Conservation (phyloP, 2,329 filamentous ascomycete genomes). For the Alternaria alternata region DNA sequence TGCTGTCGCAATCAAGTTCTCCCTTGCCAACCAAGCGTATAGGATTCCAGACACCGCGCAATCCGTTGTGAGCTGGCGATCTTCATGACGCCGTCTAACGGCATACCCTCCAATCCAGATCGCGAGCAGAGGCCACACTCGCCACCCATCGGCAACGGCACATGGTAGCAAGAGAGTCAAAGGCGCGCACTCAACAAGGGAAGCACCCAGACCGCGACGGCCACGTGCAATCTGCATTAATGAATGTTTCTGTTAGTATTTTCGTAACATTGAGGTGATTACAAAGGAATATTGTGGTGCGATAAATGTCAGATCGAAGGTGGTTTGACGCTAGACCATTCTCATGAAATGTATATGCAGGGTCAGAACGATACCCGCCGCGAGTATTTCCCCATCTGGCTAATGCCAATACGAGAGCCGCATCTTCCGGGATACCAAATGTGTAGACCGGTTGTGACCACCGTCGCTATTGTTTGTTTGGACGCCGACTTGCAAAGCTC, state of each 20-base stretch:
- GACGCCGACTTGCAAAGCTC: background rate
- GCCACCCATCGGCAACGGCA: conserved; percentile 16
- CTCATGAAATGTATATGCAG: conserved; percentile 30
- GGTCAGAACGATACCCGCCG: conserved; percentile 8
- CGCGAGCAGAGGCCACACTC: conserved; percentile 28
- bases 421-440: background rate
- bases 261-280: conserved; percentile 10
- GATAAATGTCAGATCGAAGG: conserved; percentile 15
- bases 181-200: conserved; percentile 15
- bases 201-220: conserved; percentile 20
- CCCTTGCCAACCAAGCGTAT: conserved; percentile 17
- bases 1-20: conserved; percentile 12
- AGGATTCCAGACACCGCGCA: conserved; percentile 25
- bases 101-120: conserved; percentile 30
- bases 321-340: conserved; percentile 31
- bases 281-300: conserved; percentile 10
- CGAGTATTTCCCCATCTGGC: conserved; percentile 1
- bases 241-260: conserved; percentile 9
- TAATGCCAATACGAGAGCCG: background rate
- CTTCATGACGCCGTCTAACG: conserved; percentile 25
- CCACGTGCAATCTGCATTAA: conserved; percentile 23
- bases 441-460: background rate
- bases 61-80: conserved; percentile 32
- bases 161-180: conserved; percentile 9
- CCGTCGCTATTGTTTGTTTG: background rate